Percentiles rank a stretch among this genome's conserved stretches.
phyloP scores from a whole-genome alignment of 805 yeast genomes.

The Starmerella lactis-condensi region DNA sequence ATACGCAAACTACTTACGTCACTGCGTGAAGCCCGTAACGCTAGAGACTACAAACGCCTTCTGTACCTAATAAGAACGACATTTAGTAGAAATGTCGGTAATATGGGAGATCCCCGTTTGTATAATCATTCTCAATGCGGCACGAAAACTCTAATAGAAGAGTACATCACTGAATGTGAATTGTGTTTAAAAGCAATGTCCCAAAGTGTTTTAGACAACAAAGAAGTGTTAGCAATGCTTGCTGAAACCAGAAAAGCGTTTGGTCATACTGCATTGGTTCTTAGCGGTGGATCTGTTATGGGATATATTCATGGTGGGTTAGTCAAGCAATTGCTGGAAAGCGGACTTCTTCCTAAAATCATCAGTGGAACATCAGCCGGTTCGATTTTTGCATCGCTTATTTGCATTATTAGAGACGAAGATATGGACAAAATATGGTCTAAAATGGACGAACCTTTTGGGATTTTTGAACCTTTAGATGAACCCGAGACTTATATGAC shows the following conservation, averaged over 20 bases:
- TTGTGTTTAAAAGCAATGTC: slow-evolving; percentile 25
- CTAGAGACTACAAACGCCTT: slow-evolving; percentile 40
- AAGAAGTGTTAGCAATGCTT: slow-evolving; percentile 55
- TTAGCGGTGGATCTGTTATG: slow-evolving; percentile 90
- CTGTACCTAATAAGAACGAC: slow-evolving; percentile 65
- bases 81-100: slow-evolving; percentile 71
- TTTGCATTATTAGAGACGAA: slow-evolving; percentile 61
- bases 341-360: slow-evolving; percentile 61
- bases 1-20: slow-evolving; percentile 36
- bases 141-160: slow-evolving; percentile 67
- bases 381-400: slow-evolving; percentile 75
- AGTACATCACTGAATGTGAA: slow-evolving; percentile 63
- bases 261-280: slow-evolving; percentile 86
- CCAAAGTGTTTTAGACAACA: slow-evolving; percentile 30
- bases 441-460: slow-evolving; percentile 30
- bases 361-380: slow-evolving; percentile 94
- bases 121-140: slow-evolving; percentile 70
- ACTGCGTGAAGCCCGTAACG: slow-evolving; percentile 39
- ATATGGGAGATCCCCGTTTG: slow-evolving; percentile 63
- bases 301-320: slow-evolving; percentile 91
- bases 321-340: slow-evolving; percentile 54
- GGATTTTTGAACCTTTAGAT: slow-evolving; percentile 40
- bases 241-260: slow-evolving; percentile 77
- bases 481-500: slow-evolving; percentile 34
- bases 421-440: slow-evolving; percentile 40